Percentiles rank a stretch among this genome's conserved stretches.
These are phyloP conservation scores for Friedmanniomyces endolithicus DNA, from an alignment of 495 filamentous ascomycete genomes.

Conservation along the genomic window DNA sequence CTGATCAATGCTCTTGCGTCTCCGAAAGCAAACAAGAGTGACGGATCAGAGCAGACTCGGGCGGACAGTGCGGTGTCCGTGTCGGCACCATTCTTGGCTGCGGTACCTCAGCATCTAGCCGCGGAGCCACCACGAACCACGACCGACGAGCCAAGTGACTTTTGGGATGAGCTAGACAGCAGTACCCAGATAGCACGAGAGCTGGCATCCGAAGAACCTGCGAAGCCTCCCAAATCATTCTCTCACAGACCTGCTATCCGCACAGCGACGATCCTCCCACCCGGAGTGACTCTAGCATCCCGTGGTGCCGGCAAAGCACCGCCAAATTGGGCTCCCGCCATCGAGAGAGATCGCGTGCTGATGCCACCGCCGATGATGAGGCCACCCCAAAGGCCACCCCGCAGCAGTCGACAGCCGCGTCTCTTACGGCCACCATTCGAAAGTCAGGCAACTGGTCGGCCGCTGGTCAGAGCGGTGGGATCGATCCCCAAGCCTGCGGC, in stretches of 20 bases:
- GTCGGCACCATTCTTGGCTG: too few species aligned
- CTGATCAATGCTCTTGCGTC: conserved; percentile 7
- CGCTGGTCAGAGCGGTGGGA: not conserved
- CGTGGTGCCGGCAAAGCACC: not conserved
- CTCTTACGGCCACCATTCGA: not conserved
- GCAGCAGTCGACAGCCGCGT: not conserved
- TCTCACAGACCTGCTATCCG: not conserved
- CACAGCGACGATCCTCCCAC: not conserved
- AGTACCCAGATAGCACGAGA: conserved; percentile 29
- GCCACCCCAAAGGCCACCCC: not conserved
- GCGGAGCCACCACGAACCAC: not conserved
- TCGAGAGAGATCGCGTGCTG: not conserved
- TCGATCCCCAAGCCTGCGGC: not conserved
- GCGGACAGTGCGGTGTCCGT: too few species aligned
- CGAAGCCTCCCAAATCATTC: not conserved
- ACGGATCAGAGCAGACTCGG: too few species aligned
- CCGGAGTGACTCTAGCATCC: too few species aligned
- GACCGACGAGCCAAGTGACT: conserved; percentile 3
- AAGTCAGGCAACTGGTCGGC: not conserved
- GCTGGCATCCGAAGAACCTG: conserved; percentile 10
- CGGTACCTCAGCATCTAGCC: not conserved
- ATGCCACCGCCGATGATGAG: conserved; percentile 2
- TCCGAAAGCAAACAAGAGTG: not conserved
- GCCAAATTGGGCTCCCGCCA: not conserved
- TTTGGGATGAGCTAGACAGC: conserved; percentile 27